These are phyloP conservation scores for Aegilops tauschii DNA, from an alignment of 176 grass and related monocot genomes.

Conservation along the genomic window DNA sequence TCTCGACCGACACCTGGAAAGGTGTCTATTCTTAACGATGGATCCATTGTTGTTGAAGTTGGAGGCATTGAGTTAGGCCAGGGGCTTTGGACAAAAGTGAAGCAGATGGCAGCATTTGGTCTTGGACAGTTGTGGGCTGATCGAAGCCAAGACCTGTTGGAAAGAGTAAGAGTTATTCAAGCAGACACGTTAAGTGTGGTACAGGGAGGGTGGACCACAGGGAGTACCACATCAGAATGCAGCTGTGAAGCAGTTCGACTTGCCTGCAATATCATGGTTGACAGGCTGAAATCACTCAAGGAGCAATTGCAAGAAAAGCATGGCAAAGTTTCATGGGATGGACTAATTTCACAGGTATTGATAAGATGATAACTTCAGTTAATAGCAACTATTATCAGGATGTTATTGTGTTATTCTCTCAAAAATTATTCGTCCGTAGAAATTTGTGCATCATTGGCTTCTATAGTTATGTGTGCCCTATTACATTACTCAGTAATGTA, in stretches of 20 bases:
- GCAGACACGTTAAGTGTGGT: constrained; percentile 79
- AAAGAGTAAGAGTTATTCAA: constrained; percentile 79
- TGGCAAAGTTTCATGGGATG: constrained; percentile 58
- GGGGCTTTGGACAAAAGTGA: constrained; percentile 98
- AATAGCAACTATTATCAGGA: constrained; percentile 4
- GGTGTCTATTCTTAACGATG: constrained; percentile 86
- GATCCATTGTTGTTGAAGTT: constrained; percentile 91
- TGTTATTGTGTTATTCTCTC: not conserved
- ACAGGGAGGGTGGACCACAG: constrained; percentile 85
- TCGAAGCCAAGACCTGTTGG: constrained; percentile 57
- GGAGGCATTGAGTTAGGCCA: constrained; percentile 97
- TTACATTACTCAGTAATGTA: constrained; percentile 4
- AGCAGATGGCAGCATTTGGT: constrained; percentile 79
- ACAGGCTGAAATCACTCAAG: constrained; percentile 77
- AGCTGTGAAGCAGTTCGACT: constrained; percentile 79
- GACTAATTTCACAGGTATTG: constrained; percentile 68
- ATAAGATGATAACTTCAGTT: constrained; percentile 9
- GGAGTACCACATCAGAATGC: constrained; percentile 94
- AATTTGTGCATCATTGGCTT: not conserved
- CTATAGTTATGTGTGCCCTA: not conserved
- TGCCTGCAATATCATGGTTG: constrained; percentile 66
- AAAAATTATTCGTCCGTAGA: not conserved
- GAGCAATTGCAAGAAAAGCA: constrained; percentile 62
- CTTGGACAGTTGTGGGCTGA: constrained; percentile 76
- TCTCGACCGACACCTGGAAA: constrained; percentile 69